Conservation (phyloP, 768 basidiomycete species). For the Amyloporia xantha region DNA sequence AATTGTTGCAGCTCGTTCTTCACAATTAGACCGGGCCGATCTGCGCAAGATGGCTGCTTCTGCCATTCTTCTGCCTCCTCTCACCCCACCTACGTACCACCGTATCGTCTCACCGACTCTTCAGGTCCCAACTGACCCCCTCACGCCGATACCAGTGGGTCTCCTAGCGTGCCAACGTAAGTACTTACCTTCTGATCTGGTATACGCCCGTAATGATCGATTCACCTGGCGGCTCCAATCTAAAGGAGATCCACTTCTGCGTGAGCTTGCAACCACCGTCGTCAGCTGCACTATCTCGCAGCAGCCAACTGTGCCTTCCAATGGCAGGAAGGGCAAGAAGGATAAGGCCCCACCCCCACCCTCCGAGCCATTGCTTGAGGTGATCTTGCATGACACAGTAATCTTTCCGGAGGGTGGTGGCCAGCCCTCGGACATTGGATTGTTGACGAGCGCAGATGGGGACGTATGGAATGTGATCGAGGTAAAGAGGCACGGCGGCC, state of each 20-base stretch:
- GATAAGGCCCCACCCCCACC: slow-evolving; percentile 48
- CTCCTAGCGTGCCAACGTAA: slow-evolving; percentile 75
- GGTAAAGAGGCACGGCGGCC: slow-evolving; percentile 61
- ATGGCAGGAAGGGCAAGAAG: slow-evolving; percentile 35
- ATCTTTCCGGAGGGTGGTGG: slow-evolving; percentile 83
- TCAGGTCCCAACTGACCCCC: slow-evolving; percentile 43
- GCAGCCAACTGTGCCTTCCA: slow-evolving; percentile 29
- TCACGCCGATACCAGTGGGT: slow-evolving; percentile 59
- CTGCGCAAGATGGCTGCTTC: slow-evolving; percentile 33
- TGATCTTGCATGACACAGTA: slow-evolving; percentile 69
- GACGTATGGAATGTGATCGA: slow-evolving; percentile 53
- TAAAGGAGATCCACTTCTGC: slow-evolving; percentile 64
- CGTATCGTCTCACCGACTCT: slow-evolving; percentile 56
- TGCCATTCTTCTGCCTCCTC: slow-evolving; percentile 35
- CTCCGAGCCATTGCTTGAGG: slow-evolving; percentile 48
- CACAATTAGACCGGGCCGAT: no score
- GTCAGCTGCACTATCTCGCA: slow-evolving; percentile 44
- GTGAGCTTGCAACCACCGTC: slow-evolving; percentile 50
- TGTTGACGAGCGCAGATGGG: slow-evolving; percentile 40
- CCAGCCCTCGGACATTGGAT: slow-evolving; percentile 70
- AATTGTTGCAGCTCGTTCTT: no score
- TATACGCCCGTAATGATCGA: not conserved
- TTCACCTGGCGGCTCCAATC: not conserved
- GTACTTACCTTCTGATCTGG: slow-evolving; percentile 3
- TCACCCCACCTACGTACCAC: slow-evolving; percentile 55